Evolutionary conservation across 768 basidiomycete species (phyloP).

Genomic region (Dioszegia aurantiaca): DNA sequence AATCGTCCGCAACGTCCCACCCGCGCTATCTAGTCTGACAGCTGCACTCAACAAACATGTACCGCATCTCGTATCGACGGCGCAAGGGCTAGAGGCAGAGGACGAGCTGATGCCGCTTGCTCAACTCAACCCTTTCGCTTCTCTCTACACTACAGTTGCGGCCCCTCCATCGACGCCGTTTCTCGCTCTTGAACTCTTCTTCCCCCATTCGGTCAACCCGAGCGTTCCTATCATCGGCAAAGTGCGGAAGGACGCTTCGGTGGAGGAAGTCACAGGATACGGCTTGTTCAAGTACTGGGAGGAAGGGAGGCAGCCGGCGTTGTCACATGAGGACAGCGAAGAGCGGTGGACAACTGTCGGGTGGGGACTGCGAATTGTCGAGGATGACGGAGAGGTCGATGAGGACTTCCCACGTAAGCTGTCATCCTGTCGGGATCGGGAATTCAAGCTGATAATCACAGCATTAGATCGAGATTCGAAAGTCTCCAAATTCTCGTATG

Average conservation of each 20-base stretch:
- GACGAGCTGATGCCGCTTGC: slow-evolving; percentile 25
- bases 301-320: slow-evolving; percentile 60
- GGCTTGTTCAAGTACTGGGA: slow-evolving; percentile 93
- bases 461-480: slow-evolving; percentile 85
- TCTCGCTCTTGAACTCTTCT: slow-evolving; percentile 71
- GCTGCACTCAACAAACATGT: slow-evolving; percentile 67
- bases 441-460: slow-evolving; percentile 47
- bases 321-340: slow-evolving; percentile 31
- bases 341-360: slow-evolving; percentile 68
- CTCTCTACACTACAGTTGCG: slow-evolving; percentile 79
- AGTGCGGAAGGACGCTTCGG: slow-evolving; percentile 80
- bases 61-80: slow-evolving; percentile 34
- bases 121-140: slow-evolving; percentile 78
- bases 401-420: slow-evolving; percentile 93
- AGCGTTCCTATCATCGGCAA: slow-evolving; percentile 67
- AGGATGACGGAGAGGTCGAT: slow-evolving; percentile 96
- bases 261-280: slow-evolving; percentile 94
- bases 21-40: slow-evolving; percentile 62
- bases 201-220: slow-evolving; percentile 66
- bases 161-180: slow-evolving; percentile 67
- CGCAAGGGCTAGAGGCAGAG: slow-evolving; percentile 1
- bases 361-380: slow-evolving; percentile 90
- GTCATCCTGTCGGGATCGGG: not conserved
- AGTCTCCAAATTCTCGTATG: slow-evolving; percentile 82
- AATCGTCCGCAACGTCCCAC: not conserved